Base-by-base conservation (phyloP, 768 basidiomycete species). In the Peribolospora kevripleyi region DNA sequence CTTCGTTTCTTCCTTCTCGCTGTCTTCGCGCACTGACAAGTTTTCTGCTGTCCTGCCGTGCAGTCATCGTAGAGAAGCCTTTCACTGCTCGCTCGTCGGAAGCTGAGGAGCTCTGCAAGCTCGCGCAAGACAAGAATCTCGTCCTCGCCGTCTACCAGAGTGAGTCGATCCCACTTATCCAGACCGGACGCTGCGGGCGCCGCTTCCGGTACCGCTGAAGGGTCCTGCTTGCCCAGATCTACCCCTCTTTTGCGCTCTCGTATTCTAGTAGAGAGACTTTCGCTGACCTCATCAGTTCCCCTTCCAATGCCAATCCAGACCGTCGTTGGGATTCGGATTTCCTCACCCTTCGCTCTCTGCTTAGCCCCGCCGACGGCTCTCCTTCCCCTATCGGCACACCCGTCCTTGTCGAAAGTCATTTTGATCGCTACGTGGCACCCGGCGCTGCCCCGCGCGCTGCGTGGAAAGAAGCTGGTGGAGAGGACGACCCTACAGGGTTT, bases 251-350 rank as follows among this genome's bases (percentile, higher is more conserved):
- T 25, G 25, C 25, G 1, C 25, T 25, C 25, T 25, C 25, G 25
- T 25, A 25, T 25, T 25, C 9, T 7, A 50, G 41, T 14, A 13
- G 37, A 6, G 25, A 25, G 25, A 25, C 25, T 25, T 25, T 25
- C 25, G 7, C n/a, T 7, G 7, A 13, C 7, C 47, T 10, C 7
- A 10, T 13, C 37, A 6, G 47, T 6, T 11, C 7, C 3, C n/a
- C 7, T 46, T 38, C 4, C 4, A 11, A 14, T 39, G 8, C 37
- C 9, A 82, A 81, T 25, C 25, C 25, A 25, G 25, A 25, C 64
- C 72, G 82, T 51, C 73, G 82, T 55, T 84, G 78, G 76, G 82
- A 84, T 66, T 77, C 79, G 3, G 82, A 85, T 63, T 83, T 78
- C 67, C 70, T 82, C 45, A 74, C 81, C 6, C 67, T 84, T 25